Base-by-base conservation (phyloP, 73 alveolate species). In the Urostyla sp. region DNA sequence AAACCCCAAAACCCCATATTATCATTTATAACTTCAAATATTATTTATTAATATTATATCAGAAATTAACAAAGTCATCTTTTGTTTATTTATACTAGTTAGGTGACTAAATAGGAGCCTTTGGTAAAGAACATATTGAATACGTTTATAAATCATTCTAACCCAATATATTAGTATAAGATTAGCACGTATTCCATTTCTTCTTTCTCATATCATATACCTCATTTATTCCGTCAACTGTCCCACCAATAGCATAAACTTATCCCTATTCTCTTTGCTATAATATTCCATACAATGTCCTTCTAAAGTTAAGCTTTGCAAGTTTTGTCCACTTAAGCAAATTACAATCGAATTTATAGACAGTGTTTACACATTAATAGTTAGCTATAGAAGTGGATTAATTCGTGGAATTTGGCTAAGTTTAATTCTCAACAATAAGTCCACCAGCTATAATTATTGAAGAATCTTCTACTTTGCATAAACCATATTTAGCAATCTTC, bases 371-470 rank as follows among this genome's bases (percentile, higher is more conserved):
- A 43, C 55, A 66, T 59, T 60, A 43, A 21, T 63, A 63, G 45
- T 46, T 63, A 24, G 79, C 43, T 43, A 24, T 38, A 1, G 37
- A 43, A 36, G 61, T 34, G 23, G 79, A 40, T 40, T 10, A 63
- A 18, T 57, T 43, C 13, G 61, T 18, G 16, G 79, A 43, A 32
- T 60, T 63, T 13, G 59, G n/a, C n/a, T n/a, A n/a, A n/a, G n/a
- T n/a, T n/a, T n/a, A 36, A 38, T 63, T 63, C 37, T 63, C 79
- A 3, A 69, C 54, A 11, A 78, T 20, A 1, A 78, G 26, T 5
- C 89, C 89, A 21, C 89, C 89, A 1, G 75, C 89, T 4, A 78
- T 78, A 5, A 78, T 30, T 16, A 78, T 60, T 60, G 37, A 32
- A n/a, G 58, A 23, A 36, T 78, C 80, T 8, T 78, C 89, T 0